Base-by-base conservation (phyloP, 306 rosid species). In the Medicago truncatula region DNA sequence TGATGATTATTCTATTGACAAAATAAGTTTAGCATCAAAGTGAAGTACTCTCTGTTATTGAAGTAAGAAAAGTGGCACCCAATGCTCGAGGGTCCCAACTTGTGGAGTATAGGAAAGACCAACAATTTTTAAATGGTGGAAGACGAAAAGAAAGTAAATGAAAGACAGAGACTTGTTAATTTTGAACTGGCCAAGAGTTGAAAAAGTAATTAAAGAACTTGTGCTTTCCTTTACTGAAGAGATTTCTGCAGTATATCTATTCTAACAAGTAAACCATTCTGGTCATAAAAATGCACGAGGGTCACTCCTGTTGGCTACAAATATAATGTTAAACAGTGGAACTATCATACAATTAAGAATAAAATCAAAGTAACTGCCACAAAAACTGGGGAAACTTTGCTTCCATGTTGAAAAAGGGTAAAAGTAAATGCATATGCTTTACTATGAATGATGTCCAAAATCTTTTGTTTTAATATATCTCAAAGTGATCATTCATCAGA, bases 191-290 rank as follows among this genome's bases (percentile, higher is more conserved):
- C 18, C 56, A 56, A 71, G 10, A 56, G 67, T 10, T 13, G 49
- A 62, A 31, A 61, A 21, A 46, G 46, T 70, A 34, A 34, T 46
- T 31, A 70, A 8, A 64, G 67, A 79, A 46, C 7, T 9, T 53
- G 15, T 46, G 50, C 61, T 69, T 74, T 64, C 10, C 71, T 44
- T 54, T 38, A 12, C 15, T 56, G 64, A 54, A 13, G 71, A 54
- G 77, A 20, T 58, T 57, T 72, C 64, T 66, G 57, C 53, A 34
- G 62, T 43, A 65, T 65, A 47, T 46, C 44, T 66, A 47, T 15
- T 70, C 54, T 46, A 71, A 50, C 38, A 83, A 76, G 77, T 49
- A 67, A 41, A 20, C 64, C 38, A 31, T 65, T 57, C 54, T 17
- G 21, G 18, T 17, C 61, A 65, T 71, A 36, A 38, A 44, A 74